Conservation (phyloP, 495 filamentous ascomycete genomes). For the Penicillium cosmopolitanum region DNA sequence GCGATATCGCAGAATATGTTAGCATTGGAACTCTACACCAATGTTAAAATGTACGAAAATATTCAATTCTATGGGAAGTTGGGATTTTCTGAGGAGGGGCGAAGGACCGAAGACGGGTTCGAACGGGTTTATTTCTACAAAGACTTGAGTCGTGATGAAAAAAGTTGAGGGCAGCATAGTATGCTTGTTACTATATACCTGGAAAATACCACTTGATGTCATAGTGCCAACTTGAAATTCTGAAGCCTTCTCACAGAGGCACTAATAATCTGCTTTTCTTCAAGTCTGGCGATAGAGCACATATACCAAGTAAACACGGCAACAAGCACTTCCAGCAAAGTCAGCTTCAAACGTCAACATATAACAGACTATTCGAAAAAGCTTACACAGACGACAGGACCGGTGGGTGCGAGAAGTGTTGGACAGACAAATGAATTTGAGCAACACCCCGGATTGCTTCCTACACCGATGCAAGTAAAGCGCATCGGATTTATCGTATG, state of each 20-base stretch:
- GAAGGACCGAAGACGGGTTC: constrained; percentile 35
- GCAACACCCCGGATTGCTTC: constrained; percentile 6
- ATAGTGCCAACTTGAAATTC: not conserved
- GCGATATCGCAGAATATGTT: constrained; percentile 5
- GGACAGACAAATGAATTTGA: constrained; percentile 8
- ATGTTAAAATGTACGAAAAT: constrained; percentile 46
- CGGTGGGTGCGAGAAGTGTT: constrained; percentile 1
- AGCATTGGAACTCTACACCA: constrained; percentile 36
- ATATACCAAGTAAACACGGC: constrained; percentile 11
- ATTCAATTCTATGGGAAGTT: constrained; percentile 35
- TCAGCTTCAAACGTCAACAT: not conserved
- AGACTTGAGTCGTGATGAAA: not conserved
- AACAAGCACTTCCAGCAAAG: constrained; percentile 4
- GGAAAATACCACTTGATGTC: too few relatives aligned
- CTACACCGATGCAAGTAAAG: constrained; percentile 7
- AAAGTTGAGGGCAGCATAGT: not conserved
- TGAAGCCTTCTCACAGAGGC: not conserved
- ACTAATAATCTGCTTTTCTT: not conserved
- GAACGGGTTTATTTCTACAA: constrained; percentile 38
- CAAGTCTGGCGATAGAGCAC: not conserved
- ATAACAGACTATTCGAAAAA: not conserved
- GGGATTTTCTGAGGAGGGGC: constrained; percentile 37
- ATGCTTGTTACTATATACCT: too few relatives aligned
- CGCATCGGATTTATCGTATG: too few relatives aligned
- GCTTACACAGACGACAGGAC: constrained; percentile 11